Evolutionary conservation across 2,329 filamentous ascomycete genomes (phyloP), one percentile per base, ranked within the genome.

Genomic region (Cucurbitaria berberidis): DNA sequence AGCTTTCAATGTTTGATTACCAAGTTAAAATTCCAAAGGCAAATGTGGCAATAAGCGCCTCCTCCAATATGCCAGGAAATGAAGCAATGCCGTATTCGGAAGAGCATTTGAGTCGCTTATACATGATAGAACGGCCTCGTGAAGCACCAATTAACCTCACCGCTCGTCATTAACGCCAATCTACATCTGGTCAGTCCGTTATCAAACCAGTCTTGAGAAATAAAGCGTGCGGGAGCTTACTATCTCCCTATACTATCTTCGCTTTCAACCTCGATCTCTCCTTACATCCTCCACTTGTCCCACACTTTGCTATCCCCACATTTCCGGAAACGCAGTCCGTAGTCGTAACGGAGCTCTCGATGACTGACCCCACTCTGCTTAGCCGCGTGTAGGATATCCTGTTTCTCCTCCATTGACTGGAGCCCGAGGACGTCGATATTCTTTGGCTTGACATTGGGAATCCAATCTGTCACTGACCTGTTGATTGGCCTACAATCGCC

Each of bases 401-500:
- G 35, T n/a, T 40, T 40, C 30, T 49, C 38, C 7, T 35, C 38
- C 24, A 19, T 35, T 19, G 19, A 22, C 13, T 22, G 11, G 26
- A 49, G 4, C 5, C 46, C 46, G 10, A 49, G 21, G 15, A 43
- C 19, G 13, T 43, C 36, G 3, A 49, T n/a, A 22, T 8, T 9
- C 19, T 49, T 49, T 8, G 38, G 27, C n/a, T 39, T 30, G 13
- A 48, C 18, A 4, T 29, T 3, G 3, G 3, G 3, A n/a, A 48
- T 27, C 38, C 35, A 41, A 6, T n/a, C 6, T 13, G 24, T 10
- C 10, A 24, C n/a, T n/a, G n/a, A 34, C 19, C 1, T 10, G 15
- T 5, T 5, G 3, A 4, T 21, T 15, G 18, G 18, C 35, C 48
- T 34, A 21, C 52, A 55, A 34, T 48, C 51, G 9, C 47, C 45